These are phyloP conservation scores for Aquanectria penicillioides DNA, from an alignment of 2,329 filamentous ascomycete species.

Conservation along the genomic window DNA sequence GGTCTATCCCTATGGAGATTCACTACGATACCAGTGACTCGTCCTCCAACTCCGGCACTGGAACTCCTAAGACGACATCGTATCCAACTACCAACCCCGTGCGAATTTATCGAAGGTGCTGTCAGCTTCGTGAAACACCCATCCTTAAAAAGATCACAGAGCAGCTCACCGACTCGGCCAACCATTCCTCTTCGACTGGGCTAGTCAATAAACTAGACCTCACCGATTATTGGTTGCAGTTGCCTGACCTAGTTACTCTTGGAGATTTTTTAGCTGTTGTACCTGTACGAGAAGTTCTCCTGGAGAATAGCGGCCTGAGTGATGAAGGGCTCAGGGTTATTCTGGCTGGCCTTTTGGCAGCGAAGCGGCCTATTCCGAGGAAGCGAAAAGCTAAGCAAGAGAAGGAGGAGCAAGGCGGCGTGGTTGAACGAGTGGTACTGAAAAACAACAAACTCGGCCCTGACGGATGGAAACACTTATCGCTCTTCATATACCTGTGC, in stretches of 20 bases:
- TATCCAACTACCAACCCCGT: slow-evolving; percentile 89
- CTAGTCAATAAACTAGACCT: slow-evolving; percentile 85
- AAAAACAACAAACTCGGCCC: slow-evolving; percentile 92
- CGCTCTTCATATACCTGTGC: slow-evolving; percentile 90
- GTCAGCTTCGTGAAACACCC: slow-evolving; percentile 90
- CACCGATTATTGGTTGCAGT: slow-evolving; percentile 83
- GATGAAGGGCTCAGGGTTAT: slow-evolving; percentile 90
- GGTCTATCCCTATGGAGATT: slow-evolving; percentile 85
- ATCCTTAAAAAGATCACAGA: slow-evolving; percentile 93
- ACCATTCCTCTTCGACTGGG: slow-evolving; percentile 73
- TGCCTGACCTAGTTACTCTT: slow-evolving; percentile 85
- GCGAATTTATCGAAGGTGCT: slow-evolving; percentile 93
- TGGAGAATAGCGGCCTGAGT: slow-evolving; percentile 87
- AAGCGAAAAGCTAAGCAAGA: slow-evolving; percentile 59
- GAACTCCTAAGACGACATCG: slow-evolving; percentile 41
- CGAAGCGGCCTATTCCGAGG: slow-evolving; percentile 72
- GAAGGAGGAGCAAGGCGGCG: slow-evolving; percentile 67
- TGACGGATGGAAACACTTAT: slow-evolving; percentile 92
- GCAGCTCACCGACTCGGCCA: slow-evolving; percentile 79
- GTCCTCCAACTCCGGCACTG: slow-evolving; percentile 44
- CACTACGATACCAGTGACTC: slow-evolving; percentile 76
- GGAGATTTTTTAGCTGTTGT: slow-evolving; percentile 96
- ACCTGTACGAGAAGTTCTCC: slow-evolving; percentile 83
- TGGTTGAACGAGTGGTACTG: slow-evolving; percentile 86
- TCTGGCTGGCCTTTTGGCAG: slow-evolving; percentile 84